Evolutionary conservation across 345 rosid genomes (phyloP), one percentile per base, ranked within the genome.

Genomic region (Bretschneidera sinensis): DNA sequence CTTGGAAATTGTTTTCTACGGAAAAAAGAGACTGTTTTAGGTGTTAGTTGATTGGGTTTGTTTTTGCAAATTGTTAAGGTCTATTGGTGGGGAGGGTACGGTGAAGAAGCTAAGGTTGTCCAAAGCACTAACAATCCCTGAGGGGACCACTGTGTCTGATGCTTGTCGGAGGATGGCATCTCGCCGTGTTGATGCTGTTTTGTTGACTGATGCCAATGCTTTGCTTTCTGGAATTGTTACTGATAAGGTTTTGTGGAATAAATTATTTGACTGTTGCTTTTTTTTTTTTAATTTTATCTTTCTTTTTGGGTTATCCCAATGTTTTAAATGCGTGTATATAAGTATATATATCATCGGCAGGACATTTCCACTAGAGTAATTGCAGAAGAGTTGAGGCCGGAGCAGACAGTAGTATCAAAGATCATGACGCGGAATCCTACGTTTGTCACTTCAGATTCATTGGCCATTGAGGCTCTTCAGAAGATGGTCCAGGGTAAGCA

Each of bases 161-260:
- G 98, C 99, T 43, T 95, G 96, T 69, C 68, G 90, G 24, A 69
- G 99, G 53, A 95, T 95, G 99, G 87, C 98, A 4, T 82, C 98
- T 68, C 84, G 99, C 11, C 89, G 99, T 23, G 91, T 95, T 0
- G 88, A 88, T 61, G 96, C 99, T 0, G 92, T 87, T 62, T 71
- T 95, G 59, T 78, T 95, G 57, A 91, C 99, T 11, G 98, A 95
- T 74, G 69, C 97, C 18, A 87, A 84, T 74, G 97, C 96, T 24
- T 74, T 95, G 65, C 90, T 95, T 24, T 95, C 94, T 0, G 99
- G 99, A 35, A 95, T 95, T 57, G 79, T 83, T 21, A 95, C 99
- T 0, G 99, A 91, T 57, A 95, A 95, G 84, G 95, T 86, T 50
- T 18, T 2, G 51, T 18, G 18, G 1, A 23, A n/a, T 33, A n/a